A percentile compares a stretch with the other conserved stretches of the same genome.
phyloP scores from a whole-genome alignment of 2,329 filamentous ascomycete species.

The Aureobasidium lini region DNA sequence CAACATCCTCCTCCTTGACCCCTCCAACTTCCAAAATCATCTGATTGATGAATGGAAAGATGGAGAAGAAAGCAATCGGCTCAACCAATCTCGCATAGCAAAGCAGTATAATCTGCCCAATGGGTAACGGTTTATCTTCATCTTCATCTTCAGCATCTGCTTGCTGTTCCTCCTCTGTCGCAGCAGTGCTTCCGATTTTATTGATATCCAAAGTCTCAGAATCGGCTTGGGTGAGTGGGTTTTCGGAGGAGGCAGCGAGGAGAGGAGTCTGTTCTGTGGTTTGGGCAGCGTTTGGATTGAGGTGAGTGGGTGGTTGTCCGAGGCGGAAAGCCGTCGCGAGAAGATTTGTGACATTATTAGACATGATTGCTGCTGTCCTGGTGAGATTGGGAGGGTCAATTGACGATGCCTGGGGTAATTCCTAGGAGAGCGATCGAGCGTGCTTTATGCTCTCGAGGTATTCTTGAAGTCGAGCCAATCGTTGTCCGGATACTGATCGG shows the following conservation, averaged over 20 bases:
- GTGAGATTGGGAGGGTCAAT: no score
- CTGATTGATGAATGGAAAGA: constrained; percentile 72
- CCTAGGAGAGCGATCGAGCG: no score
- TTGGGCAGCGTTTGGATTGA: not conserved
- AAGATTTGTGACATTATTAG: not conserved
- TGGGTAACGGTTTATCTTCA: constrained; percentile 48
- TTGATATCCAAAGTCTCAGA: constrained; percentile 5
- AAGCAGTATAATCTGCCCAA: constrained; percentile 60
- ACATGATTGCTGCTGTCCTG: not conserved
- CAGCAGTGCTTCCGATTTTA: not conserved
- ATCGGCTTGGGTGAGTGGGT: constrained; percentile 7
- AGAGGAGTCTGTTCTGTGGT: not conserved
- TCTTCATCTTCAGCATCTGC: constrained; percentile 17
- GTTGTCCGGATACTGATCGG: no score
- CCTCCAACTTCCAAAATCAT: constrained; percentile 64
- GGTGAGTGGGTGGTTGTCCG: not conserved
- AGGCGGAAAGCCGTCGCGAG: not conserved
- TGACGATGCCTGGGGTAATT: no score
- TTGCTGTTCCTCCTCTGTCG: not conserved
- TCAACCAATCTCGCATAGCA: constrained; percentile 68
- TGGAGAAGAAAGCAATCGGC: constrained; percentile 74
- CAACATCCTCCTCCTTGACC: constrained; percentile 58
- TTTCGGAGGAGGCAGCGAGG: constrained; percentile 4
- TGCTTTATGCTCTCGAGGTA: no score
- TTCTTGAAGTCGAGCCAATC: no score